Evolutionary conservation across 176 grass and related monocot species (phyloP), one percentile per base, ranked within the genome.

Genomic region (Oryza officinalis): DNA sequence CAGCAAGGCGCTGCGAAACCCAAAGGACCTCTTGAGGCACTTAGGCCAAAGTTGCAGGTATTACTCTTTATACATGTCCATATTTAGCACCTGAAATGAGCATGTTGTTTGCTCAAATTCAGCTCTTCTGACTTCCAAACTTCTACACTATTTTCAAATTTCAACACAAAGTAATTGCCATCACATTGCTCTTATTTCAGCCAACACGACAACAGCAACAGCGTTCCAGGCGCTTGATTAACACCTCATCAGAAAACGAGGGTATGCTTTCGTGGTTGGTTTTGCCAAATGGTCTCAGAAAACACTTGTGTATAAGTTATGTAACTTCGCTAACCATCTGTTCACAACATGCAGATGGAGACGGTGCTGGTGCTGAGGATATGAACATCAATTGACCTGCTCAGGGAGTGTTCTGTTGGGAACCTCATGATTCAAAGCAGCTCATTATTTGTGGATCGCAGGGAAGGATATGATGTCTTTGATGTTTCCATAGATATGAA

Each of bases 31-130:
- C 94, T 97, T 0, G 94, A 97, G 83, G 94, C 94, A 78, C 91
- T 97, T 35, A 91, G 94, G 82, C 94, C 94, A 69, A 97, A 94
- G 86, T 89, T 97, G 74, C 94, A 97, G 91, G 94, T 94, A 77
- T 43, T 57, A 30, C 37, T 46, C 14, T 27, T 85, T 38, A 41
- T 31, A 28, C 44, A 44, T 52, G 61, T 69, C 9, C 10, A n/a
- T 75, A 46, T 94, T 72, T 86, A 18, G 12, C 59, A 87, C 46
- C 30, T 1, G 10, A 25, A 74, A 13, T 23, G 15, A 73, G 79
- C 22, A 68, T 37, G 32, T 37, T n/a, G 10, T 57, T 74, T 73
- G 70, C 8, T 69, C 37, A 75, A 73, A 65, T 69, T 75, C 11
- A 69, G 46, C 14, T 63, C 44, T 71, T 20, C 5, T 65, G 45